A percentile compares a stretch with the other conserved stretches of the same genome.
These are phyloP conservation scores for Trichaptum fuscoviolaceum DNA, from an alignment of 768 basidiomycete species.

Conservation along the genomic window DNA sequence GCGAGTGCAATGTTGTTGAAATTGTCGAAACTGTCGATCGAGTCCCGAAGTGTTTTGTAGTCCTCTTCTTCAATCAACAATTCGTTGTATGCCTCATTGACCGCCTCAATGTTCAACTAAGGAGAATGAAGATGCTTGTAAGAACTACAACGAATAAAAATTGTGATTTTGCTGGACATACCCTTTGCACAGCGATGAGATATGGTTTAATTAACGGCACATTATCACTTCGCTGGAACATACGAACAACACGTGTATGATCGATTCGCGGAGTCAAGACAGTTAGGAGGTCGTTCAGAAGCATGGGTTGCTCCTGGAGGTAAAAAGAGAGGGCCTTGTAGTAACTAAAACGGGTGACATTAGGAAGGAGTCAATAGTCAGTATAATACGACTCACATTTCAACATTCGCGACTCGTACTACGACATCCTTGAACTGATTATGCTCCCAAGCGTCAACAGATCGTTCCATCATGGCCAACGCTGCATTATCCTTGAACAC, in stretches of 20 bases:
- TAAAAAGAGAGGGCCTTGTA: slow-evolving; percentile 96
- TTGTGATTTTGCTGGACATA: slow-evolving; percentile 29
- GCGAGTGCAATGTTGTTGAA: slow-evolving; percentile 91
- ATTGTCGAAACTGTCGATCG: slow-evolving; percentile 97
- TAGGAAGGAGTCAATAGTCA: neutral
- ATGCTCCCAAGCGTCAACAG: slow-evolving; percentile 99
- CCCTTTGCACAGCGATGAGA: slow-evolving; percentile 94
- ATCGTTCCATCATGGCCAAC: slow-evolving; percentile 97
- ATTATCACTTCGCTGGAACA: slow-evolving; percentile 93
- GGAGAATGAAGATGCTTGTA: slow-evolving; percentile 7
- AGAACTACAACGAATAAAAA: neutral
- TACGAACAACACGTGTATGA: slow-evolving; percentile 90
- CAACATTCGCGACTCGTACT: slow-evolving; percentile 94
- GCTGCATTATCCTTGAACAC: slow-evolving; percentile 82
- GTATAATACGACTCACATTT: slow-evolving; percentile 58
- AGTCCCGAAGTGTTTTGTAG: slow-evolving; percentile 94
- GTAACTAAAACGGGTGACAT: slow-evolving; percentile 47
- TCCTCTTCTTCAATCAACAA: slow-evolving; percentile 99
- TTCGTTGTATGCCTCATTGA: slow-evolving; percentile 98
- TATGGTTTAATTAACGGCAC: slow-evolving; percentile 94
- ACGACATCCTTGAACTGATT: slow-evolving; percentile 99
- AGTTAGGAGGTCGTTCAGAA: slow-evolving; percentile 89
- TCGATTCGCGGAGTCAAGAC: slow-evolving; percentile 93
- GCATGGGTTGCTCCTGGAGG: slow-evolving; percentile 86
- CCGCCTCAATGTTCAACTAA: slow-evolving; percentile 91